phyloP scores from a whole-genome alignment of 169 alveolate genomes.

The Perkinsus chesapeaki region DNA sequence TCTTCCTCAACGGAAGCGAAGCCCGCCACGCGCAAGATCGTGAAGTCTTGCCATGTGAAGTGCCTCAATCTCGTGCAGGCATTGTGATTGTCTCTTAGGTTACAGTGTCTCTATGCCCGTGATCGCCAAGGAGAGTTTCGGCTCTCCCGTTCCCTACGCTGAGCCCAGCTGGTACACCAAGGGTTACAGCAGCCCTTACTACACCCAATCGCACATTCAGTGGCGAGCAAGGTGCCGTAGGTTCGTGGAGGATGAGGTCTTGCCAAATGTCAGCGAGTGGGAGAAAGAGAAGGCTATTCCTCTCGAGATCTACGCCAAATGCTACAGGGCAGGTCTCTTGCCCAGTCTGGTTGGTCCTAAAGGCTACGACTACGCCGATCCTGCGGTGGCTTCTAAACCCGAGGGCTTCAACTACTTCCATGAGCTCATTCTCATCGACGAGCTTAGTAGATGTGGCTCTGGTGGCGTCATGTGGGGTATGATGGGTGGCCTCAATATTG shows the following conservation, averaged over 20 bases:
- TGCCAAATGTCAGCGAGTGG: conserved; percentile 14
- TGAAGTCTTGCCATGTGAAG: too few species aligned
- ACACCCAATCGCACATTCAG: conserved; percentile 4
- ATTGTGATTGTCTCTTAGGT: not conserved
- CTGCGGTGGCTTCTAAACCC: not conserved
- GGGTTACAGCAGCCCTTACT: conserved; percentile 14
- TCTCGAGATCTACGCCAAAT: not conserved
- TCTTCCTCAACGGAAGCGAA: not conserved
- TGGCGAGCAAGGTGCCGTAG: conserved; percentile 12
- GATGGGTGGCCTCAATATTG: conserved; percentile 27
- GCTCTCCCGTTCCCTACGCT: conserved; percentile 9
- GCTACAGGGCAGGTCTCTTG: conserved; percentile 5
- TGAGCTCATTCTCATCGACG: conserved; percentile 23
- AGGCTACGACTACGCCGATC: conserved; percentile 16
- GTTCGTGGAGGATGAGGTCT: conserved; percentile 10
- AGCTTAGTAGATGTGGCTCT: conserved; percentile 15
- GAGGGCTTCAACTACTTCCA: conserved; percentile 22
- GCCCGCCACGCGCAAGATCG: too few species aligned
- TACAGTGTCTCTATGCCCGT: not conserved
- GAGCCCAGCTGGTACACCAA: conserved; percentile 16
- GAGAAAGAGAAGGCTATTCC: conserved; percentile 12
- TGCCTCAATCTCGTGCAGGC: too few species aligned
- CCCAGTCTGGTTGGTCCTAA: conserved; percentile 13
- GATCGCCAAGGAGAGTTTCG: not conserved
- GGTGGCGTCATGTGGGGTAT: conserved; percentile 34